Conservation (phyloP, 73 alveolate genomes). For the Paramecium pentaurelia region DNA sequence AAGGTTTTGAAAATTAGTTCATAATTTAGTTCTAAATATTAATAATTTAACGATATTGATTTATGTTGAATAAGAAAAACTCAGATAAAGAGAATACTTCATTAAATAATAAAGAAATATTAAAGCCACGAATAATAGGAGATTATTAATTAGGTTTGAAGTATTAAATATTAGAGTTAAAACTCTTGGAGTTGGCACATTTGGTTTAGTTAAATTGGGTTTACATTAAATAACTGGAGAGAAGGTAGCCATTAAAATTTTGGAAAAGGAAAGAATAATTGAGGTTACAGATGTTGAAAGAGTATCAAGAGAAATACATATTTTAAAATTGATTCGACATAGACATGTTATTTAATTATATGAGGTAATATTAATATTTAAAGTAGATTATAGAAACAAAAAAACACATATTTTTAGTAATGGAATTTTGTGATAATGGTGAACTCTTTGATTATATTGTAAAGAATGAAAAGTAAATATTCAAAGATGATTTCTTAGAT, state of each 20-base stretch:
- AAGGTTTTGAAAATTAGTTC: background rate
- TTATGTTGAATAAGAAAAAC: background rate
- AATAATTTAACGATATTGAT: background rate
- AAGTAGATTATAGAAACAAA: constrained; percentile 67
- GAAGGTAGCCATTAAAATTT: constrained; percentile 92
- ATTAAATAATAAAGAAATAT: background rate
- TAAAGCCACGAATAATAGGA: background rate
- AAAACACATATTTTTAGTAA: constrained; percentile 79
- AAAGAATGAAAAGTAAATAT: constrained; percentile 52
- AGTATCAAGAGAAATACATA: constrained; percentile 85
- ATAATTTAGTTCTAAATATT: background rate
- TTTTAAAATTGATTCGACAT: constrained; percentile 81
- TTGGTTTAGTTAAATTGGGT: constrained; percentile 57
- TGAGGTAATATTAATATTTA: constrained; percentile 58
- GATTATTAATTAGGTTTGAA: constrained; percentile 17
- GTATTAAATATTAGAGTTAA: constrained; percentile 53
- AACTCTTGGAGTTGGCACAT: constrained; percentile 57
- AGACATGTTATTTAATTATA: constrained; percentile 73
- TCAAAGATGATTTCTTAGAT: background rate
- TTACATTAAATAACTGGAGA: constrained; percentile 50
- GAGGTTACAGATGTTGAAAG: constrained; percentile 88
- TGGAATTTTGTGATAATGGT: constrained; percentile 94
- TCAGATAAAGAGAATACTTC: background rate
- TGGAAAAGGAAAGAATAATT: constrained; percentile 84
- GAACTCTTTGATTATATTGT: constrained; percentile 93